A percentile compares a stretch with the other conserved stretches of the same genome.
Evolutionary conservation across 768 basidiomycete genomes (phyloP).

Genomic region (Exidia glandulosa): DNA sequence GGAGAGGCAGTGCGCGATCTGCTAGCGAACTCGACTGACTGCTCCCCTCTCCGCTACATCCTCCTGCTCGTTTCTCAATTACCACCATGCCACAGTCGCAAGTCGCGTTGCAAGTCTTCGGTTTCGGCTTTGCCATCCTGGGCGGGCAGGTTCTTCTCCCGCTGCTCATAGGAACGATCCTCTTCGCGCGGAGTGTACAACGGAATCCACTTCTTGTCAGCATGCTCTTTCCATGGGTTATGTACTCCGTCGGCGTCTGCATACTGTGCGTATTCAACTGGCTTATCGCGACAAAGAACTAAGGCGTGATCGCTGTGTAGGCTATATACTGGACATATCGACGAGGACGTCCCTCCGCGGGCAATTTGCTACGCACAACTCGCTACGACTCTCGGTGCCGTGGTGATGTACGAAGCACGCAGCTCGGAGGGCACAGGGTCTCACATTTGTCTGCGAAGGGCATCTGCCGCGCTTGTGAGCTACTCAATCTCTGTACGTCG

Average conservation of each 20-base stretch:
- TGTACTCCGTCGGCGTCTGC: neutral
- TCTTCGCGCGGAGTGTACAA: neutral
- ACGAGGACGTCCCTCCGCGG: neutral
- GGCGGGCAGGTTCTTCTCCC: neutral
- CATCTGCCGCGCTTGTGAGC: neutral
- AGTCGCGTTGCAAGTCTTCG: neutral
- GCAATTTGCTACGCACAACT: neutral
- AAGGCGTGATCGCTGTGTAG: neutral
- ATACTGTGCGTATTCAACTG: neutral
- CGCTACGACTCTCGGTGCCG: neutral
- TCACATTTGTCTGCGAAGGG: neutral
- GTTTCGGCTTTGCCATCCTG: neutral
- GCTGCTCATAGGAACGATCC: neutral
- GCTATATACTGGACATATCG: neutral
- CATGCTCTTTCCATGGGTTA: neutral
- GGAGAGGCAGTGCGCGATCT: too few relatives aligned
- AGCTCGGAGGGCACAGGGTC: neutral
- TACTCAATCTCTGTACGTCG: neutral
- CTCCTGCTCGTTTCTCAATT: too few relatives aligned
- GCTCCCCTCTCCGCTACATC: too few relatives aligned
- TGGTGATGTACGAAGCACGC: neutral
- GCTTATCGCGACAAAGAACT: neutral
- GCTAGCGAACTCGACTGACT: too few relatives aligned
- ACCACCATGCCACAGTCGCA: neutral
- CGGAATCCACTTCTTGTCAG: neutral